These are phyloP conservation scores for Hanseniaspora thailandica DNA, from an alignment of 805 yeast genomes.

Conservation along the genomic window DNA sequence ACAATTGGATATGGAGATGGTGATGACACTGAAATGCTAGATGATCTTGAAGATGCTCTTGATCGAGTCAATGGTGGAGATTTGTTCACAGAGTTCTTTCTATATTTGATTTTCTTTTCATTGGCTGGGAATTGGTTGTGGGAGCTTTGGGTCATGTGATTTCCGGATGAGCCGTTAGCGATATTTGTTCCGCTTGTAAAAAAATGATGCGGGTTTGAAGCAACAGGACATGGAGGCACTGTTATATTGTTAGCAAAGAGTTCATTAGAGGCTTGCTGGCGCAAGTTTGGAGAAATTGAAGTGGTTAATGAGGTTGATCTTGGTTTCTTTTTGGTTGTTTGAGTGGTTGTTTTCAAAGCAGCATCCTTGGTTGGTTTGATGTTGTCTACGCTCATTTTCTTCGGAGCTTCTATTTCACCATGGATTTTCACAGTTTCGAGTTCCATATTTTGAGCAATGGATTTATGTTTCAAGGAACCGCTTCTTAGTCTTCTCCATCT, in stretches of 20 bases:
- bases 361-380: neutral
- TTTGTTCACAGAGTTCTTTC: conserved; percentile 10
- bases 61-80: conserved; percentile 21
- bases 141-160: neutral
- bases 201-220: neutral
- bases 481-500: conserved; percentile 67
- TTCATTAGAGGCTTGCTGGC: conserved; percentile 5
- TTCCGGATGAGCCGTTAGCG: neutral
- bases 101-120: conserved; percentile 1
- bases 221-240: neutral
- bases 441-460: conserved; percentile 20
- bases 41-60: conserved; percentile 21
- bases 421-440: conserved; percentile 11
- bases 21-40: conserved; percentile 21
- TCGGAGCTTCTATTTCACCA: conserved; percentile 6
- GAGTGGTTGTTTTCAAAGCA: neutral
- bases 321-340: neutral
- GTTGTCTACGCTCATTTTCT: neutral
- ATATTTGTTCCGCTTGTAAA: neutral
- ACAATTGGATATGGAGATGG: conserved; percentile 15
- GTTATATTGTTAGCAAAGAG: neutral
- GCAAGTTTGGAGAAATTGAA: conserved; percentile 7
- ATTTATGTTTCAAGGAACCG: conserved; percentile 31
- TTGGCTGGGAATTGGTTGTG: neutral
- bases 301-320: neutral